Evolutionary conservation across 176 grass and related monocot genomes (phyloP).

Genomic region (Ananas comosus): DNA sequence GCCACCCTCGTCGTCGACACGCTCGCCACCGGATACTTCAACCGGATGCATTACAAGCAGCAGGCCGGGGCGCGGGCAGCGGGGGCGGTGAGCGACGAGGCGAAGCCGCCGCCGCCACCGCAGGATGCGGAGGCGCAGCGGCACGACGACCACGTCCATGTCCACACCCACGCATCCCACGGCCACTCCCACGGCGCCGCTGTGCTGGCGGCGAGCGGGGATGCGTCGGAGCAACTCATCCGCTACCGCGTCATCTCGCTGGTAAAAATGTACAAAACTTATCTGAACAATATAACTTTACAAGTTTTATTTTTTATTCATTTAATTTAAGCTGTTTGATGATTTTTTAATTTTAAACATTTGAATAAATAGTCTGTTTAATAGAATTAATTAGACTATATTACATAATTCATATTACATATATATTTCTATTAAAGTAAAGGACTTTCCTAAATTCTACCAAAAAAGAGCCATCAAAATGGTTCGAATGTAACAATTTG

Average conservation of each 20-base stretch:
- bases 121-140: neutral
- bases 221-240: constrained; percentile 27
- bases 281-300: too few relatives aligned
- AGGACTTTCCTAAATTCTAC: too few relatives aligned
- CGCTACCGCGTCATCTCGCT: constrained; percentile 61
- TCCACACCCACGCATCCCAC: constrained; percentile 28
- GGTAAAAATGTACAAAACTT: constrained; percentile 19
- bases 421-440: too few relatives aligned
- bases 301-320: too few relatives aligned
- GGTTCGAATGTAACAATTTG: too few relatives aligned
- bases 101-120: neutral
- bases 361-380: too few relatives aligned
- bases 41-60: constrained; percentile 22
- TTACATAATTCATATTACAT: too few relatives aligned
- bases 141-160: neutral
- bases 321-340: too few relatives aligned
- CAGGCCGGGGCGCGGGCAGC: constrained; percentile 3
- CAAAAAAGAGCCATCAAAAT: too few relatives aligned
- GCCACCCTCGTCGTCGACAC: constrained; percentile 56
- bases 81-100: neutral
- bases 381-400: too few relatives aligned
- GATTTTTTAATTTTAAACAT: too few relatives aligned
- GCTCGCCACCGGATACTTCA: constrained; percentile 62
- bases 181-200: constrained; percentile 32
- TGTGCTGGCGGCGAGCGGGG: constrained; percentile 5